Conservation (phyloP, 116 monocot genomes). For the Trichopus zeylanicus region DNA sequence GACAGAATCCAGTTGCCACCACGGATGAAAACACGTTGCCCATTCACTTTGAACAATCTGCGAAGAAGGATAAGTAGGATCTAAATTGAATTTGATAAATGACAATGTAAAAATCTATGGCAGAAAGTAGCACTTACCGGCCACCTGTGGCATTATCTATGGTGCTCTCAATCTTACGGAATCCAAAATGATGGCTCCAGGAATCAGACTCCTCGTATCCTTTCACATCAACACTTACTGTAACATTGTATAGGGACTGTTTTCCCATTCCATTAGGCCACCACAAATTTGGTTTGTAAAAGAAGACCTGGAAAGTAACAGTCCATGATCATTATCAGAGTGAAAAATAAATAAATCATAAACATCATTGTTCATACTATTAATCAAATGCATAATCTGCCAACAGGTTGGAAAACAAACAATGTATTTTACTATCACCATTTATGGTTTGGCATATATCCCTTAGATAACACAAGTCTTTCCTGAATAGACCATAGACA, state of each 20-base stretch:
- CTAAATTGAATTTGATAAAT: background rate
- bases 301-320: conserved; percentile 48
- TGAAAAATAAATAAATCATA: no score
- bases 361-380: no score
- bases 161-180: conserved; percentile 80
- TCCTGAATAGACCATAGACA: no score
- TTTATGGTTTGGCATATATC: no score
- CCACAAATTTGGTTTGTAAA: conserved; percentile 93
- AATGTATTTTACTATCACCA: no score
- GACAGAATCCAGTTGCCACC: conserved; percentile 98
- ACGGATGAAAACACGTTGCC: conserved; percentile 75
- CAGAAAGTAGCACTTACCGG: conserved; percentile 21
- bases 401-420: no score
- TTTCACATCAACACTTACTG: conserved; percentile 64
- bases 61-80: background rate
- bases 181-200: conserved; percentile 83
- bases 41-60: conserved; percentile 95
- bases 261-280: conserved; percentile 99
- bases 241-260: conserved; percentile 80
- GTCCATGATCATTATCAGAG: conserved; percentile 1
- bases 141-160: conserved; percentile 74
- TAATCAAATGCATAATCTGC: no score
- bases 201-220: conserved; percentile 94
- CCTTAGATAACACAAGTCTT: no score
- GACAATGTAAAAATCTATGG: background rate